Percentiles rank a stretch among this genome's conserved stretches.
These are phyloP conservation scores for Scedosporium aurantiacum DNA, from an alignment of 2,329 filamentous ascomycete genomes.

Conservation along the genomic window DNA sequence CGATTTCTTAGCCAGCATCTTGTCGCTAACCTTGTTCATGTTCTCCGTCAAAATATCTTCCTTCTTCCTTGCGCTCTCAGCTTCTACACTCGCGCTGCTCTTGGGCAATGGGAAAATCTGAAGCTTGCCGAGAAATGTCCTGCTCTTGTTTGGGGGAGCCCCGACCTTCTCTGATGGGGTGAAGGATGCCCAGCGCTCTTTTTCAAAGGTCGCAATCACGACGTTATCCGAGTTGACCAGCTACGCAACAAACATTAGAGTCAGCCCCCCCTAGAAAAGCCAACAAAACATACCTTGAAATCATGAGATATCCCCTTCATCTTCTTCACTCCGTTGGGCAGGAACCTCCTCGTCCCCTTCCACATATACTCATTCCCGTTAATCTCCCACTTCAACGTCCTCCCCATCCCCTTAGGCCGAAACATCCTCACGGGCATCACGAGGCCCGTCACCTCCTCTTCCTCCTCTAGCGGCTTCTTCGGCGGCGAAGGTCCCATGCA, in stretches of 20 bases:
- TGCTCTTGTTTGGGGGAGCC: slow-evolving; percentile 1
- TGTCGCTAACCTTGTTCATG: neutral
- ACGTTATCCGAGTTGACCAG: neutral
- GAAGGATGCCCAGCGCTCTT: neutral
- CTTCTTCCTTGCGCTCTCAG: neutral
- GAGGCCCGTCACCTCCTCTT: neutral
- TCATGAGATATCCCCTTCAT: neutral
- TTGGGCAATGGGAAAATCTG: neutral
- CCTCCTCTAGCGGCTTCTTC: neutral
- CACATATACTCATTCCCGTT: neutral
- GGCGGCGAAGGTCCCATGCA: neutral
- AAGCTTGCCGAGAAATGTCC: neutral
- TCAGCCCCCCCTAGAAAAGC: neutral
- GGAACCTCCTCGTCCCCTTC: slow-evolving; percentile 3
- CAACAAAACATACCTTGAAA: neutral
- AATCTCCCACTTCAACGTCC: neutral
- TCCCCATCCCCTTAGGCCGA: neutral
- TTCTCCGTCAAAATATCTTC: neutral
- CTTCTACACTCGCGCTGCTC: neutral
- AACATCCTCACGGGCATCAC: neutral
- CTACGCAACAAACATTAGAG: neutral
- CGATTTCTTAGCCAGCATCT: neutral
- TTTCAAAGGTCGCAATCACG: slow-evolving; percentile 2
- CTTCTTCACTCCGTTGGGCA: neutral
- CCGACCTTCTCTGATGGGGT: neutral